Evolutionary conservation across 2,329 filamentous ascomycete species (phyloP).

Genomic region (Claviceps maximensis): DNA sequence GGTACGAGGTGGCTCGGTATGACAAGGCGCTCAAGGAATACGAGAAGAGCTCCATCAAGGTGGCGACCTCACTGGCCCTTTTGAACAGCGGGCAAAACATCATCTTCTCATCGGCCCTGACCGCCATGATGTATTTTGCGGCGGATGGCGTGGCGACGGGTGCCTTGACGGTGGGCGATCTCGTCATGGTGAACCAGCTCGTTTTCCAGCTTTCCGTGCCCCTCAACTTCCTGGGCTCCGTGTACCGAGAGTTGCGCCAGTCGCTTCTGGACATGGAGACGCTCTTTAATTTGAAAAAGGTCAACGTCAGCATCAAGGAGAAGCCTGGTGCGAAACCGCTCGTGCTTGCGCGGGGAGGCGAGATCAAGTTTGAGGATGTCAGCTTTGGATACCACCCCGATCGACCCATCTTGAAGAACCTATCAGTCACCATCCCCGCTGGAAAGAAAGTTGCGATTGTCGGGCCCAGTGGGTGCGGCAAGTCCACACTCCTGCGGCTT

Average conservation of each 20-base stretch:
- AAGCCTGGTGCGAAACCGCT: slow-evolving; percentile 60
- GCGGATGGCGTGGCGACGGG: slow-evolving; percentile 78
- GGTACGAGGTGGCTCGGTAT: slow-evolving; percentile 82
- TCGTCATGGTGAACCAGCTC: slow-evolving; percentile 98
- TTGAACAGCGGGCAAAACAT: slow-evolving; percentile 93
- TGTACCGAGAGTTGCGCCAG: slow-evolving; percentile 90
- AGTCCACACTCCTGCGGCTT: slow-evolving; percentile 81
- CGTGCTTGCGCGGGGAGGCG: slow-evolving; percentile 59
- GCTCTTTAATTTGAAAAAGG: slow-evolving; percentile 91
- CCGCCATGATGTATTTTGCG: slow-evolving; percentile 96
- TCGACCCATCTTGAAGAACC: slow-evolving; percentile 72
- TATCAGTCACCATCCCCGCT: slow-evolving; percentile 80
- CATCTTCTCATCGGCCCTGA: slow-evolving; percentile 89
- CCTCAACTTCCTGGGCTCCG: slow-evolving; percentile 93
- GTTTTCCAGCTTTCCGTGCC: slow-evolving; percentile 96
- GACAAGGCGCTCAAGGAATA: slow-evolving; percentile 77
- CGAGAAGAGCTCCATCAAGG: slow-evolving; percentile 90
- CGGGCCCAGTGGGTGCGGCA: slow-evolving; percentile 88
- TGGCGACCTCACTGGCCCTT: slow-evolving; percentile 83
- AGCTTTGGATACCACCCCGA: slow-evolving; percentile 84
- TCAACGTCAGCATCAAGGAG: slow-evolving; percentile 79
- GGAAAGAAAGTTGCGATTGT: slow-evolving; percentile 95
- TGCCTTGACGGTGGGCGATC: slow-evolving; percentile 75
- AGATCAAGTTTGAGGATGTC: slow-evolving; percentile 91
- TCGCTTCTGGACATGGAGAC: slow-evolving; percentile 97